Percentiles rank a stretch among this genome's conserved stretches.
Conservation (phyloP, 805 yeast genomes). For the Tetrapisispora iriomotensis region DNA sequence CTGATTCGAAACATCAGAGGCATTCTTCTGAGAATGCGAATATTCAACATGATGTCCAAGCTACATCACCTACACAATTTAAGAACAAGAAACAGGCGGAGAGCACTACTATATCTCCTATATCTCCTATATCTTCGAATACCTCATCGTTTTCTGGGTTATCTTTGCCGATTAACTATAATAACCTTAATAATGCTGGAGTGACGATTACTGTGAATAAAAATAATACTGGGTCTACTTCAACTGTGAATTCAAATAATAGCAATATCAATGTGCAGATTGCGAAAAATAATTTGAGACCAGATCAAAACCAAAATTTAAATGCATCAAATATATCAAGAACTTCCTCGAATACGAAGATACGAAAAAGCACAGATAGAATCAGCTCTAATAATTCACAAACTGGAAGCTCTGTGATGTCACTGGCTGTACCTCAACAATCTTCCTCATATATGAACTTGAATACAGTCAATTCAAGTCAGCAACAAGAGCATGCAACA, state of each 20-base stretch:
- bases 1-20: background rate
- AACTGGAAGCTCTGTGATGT: background rate
- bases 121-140: background rate
- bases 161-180: background rate
- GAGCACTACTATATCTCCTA: background rate
- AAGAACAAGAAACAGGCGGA: no score
- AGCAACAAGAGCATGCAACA: background rate
- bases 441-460: background rate
- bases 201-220: background rate
- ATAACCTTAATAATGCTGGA: background rate
- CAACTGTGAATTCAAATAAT: conserved; percentile 1
- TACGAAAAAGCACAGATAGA: background rate
- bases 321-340: no score
- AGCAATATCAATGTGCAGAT: no score
- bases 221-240: background rate
- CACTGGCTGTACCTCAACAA: background rate
- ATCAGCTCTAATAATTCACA: background rate
- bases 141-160: conserved; percentile 1
- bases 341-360: background rate
- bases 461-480: background rate
- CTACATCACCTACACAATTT: background rate
- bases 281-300: no score
- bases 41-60: background rate
- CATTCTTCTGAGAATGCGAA: background rate
- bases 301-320: no score